Evolutionary conservation across 192 early-diverging fungal genomes (phyloP).

Genomic region (Allomyces javanicus): DNA sequence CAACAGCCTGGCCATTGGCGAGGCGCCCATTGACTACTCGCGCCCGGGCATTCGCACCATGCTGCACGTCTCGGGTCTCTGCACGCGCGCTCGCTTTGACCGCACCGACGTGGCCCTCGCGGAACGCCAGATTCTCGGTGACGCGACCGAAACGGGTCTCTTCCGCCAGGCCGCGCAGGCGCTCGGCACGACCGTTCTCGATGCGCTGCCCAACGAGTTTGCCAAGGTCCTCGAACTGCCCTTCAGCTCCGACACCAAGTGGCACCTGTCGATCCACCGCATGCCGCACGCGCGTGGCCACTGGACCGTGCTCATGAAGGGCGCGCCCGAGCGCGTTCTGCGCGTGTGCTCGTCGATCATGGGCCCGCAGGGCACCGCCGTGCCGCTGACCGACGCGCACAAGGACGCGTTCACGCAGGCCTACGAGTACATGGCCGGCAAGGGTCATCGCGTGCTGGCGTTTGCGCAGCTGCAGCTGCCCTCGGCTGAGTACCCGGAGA

Average conservation of each 20-base stretch:
- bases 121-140: slow-evolving; percentile 65
- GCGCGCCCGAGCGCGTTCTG: slow-evolving; percentile 80
- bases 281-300: slow-evolving; percentile 45
- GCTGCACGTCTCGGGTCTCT: slow-evolving; percentile 56
- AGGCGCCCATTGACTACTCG: slow-evolving; percentile 17
- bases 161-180: slow-evolving; percentile 56
- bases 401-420: slow-evolving; percentile 10
- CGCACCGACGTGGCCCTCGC: slow-evolving; percentile 64
- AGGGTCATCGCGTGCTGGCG: slow-evolving; percentile 75
- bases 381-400: slow-evolving; percentile 9
- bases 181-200: slow-evolving; percentile 39
- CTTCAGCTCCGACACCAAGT: slow-evolving; percentile 93
- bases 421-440: slow-evolving; percentile 50
- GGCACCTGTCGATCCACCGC: slow-evolving; percentile 74
- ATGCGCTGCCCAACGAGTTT: slow-evolving; percentile 39
- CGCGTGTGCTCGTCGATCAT: slow-evolving; percentile 28
- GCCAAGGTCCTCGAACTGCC: slow-evolving; percentile 88
- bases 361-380: slow-evolving; percentile 4
- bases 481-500: slow-evolving; percentile 23
- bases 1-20: slow-evolving; percentile 22
- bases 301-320: slow-evolving; percentile 61
- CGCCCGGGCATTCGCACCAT: slow-evolving; percentile 50
- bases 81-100: slow-evolving; percentile 78
- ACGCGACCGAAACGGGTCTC: slow-evolving; percentile 87
- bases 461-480: slow-evolving; percentile 40